A percentile compares a stretch with the other conserved stretches of the same genome.
These are phyloP conservation scores for Hyphopichia burtonii DNA, from an alignment of 1,139 yeast genomes.

Conservation along the genomic window DNA sequence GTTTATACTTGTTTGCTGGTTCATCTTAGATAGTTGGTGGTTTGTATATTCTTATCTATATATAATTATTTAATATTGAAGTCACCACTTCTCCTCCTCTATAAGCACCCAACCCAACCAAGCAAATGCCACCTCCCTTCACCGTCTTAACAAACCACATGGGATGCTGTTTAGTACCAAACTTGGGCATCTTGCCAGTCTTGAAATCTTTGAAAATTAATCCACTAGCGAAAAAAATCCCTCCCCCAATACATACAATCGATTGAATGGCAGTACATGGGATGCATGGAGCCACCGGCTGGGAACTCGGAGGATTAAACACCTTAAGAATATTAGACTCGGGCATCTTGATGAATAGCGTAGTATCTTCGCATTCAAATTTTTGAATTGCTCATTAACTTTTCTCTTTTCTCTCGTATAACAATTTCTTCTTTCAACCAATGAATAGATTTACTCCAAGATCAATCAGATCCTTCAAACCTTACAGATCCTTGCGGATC, in stretches of 20 bases:
- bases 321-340: constrained; percentile 35
- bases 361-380: too few relatives aligned
- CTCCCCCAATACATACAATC: constrained; percentile 33
- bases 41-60: too few relatives aligned
- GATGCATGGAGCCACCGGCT: constrained; percentile 29
- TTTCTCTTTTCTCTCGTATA: too few relatives aligned
- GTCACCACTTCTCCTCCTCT: constrained; percentile 32
- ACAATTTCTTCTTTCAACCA: too few relatives aligned
- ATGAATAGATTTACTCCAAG: too few relatives aligned
- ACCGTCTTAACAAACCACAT: constrained; percentile 43
- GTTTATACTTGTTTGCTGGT: too few relatives aligned
- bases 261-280: constrained; percentile 45
- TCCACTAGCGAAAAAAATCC: constrained; percentile 30
- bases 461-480: neutral
- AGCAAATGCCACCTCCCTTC: constrained; percentile 29
- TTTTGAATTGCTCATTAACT: too few relatives aligned
- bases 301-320: constrained; percentile 32
- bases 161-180: constrained; percentile 38
- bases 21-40: too few relatives aligned
- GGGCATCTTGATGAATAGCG: neutral
- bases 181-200: constrained; percentile 21
- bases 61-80: too few relatives aligned
- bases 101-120: constrained; percentile 38
- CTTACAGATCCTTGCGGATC: neutral
- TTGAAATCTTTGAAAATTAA: constrained; percentile 29